phyloP scores from a whole-genome alignment of 164 flowering plant species.

The Chloranthus sessilifolius region DNA sequence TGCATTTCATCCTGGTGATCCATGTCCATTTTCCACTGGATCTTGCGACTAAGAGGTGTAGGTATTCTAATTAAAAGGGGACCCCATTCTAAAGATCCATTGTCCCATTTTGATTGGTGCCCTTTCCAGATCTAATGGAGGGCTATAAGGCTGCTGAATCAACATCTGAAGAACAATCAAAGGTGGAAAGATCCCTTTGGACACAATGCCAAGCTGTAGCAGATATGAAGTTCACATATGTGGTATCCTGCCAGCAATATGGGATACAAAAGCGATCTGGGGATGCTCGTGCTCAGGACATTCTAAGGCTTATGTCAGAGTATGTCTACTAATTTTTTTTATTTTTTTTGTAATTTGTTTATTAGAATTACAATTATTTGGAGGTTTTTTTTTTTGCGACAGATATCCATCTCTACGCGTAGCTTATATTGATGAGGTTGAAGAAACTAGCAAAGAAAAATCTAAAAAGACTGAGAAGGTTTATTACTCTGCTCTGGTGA shows the following conservation, averaged over 20 bases:
- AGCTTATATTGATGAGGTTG: slow-evolving; percentile 96
- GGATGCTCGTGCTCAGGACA: slow-evolving; percentile 58
- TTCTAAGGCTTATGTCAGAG: slow-evolving; percentile 61
- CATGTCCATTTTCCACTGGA: no score
- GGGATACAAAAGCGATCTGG: slow-evolving; percentile 71
- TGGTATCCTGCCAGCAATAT: slow-evolving; percentile 74
- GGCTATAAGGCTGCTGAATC: slow-evolving; percentile 73
- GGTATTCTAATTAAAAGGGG: no score
- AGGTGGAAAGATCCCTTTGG: slow-evolving; percentile 54
- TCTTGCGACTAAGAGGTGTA: no score
- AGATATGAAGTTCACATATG: slow-evolving; percentile 79
- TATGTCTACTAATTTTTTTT: slow-evolving; percentile 14
- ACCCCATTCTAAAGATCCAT: no score
- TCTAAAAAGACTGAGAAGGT: slow-evolving; percentile 64
- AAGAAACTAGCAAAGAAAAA: slow-evolving; percentile 62
- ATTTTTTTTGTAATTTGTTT: neutral
- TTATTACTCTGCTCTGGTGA: slow-evolving; percentile 81
- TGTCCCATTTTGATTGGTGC: neutral
- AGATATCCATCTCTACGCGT: slow-evolving; percentile 96
- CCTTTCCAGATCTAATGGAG: slow-evolving; percentile 51
- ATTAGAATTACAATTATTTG: neutral
- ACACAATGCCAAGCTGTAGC: slow-evolving; percentile 74
- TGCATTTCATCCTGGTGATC: no score
- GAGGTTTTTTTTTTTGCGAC: slow-evolving; percentile 10
- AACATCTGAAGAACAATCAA: slow-evolving; percentile 50